Conservation (phyloP, 2,329 filamentous ascomycete species). For the Exophiala oligosperma region DNA sequence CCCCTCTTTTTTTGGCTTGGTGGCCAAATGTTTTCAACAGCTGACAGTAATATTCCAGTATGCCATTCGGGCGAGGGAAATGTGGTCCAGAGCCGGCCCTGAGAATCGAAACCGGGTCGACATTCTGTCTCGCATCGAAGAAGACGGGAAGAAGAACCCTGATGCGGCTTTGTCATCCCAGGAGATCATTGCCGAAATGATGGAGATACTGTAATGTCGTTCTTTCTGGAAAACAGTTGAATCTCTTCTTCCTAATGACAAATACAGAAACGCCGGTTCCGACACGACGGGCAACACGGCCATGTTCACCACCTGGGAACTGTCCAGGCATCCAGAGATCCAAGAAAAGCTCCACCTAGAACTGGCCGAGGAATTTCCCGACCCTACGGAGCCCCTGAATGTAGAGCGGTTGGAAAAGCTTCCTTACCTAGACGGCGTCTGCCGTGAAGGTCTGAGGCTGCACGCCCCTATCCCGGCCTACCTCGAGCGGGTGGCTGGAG, state of each 20-base stretch:
- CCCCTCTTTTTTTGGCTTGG: too few species aligned
- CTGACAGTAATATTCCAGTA: background rate
- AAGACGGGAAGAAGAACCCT: slow-evolving; percentile 1
- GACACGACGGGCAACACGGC: slow-evolving; percentile 54
- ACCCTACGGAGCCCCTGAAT: slow-evolving; percentile 36
- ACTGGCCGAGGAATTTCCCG: slow-evolving; percentile 36
- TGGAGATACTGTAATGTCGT: slow-evolving; percentile 3
- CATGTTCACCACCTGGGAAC: slow-evolving; percentile 49
- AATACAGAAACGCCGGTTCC: slow-evolving; percentile 42
- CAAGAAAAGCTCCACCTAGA: slow-evolving; percentile 49
- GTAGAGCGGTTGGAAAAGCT: slow-evolving; percentile 49
- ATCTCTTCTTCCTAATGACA: too few species aligned
- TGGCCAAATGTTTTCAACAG: too few species aligned
- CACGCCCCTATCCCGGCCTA: slow-evolving; percentile 58
- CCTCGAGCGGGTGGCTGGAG: slow-evolving; percentile 54
- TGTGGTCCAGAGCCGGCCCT: background rate
- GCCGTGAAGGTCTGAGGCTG: slow-evolving; percentile 59
- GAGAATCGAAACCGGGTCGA: slow-evolving; percentile 2
- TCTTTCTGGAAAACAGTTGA: background rate
- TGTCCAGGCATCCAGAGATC: slow-evolving; percentile 33
- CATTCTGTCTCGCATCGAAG: slow-evolving; percentile 5
- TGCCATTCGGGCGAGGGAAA: slow-evolving; percentile 3
- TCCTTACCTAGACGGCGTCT: slow-evolving; percentile 55
- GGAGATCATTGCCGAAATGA: slow-evolving; percentile 9
- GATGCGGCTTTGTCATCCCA: background rate